A percentile compares a stretch with the other conserved stretches of the same genome.
These are phyloP conservation scores for Hypsizygus ulmarius DNA, from an alignment of 1,284 basidiomycete genomes.

Conservation along the genomic window DNA sequence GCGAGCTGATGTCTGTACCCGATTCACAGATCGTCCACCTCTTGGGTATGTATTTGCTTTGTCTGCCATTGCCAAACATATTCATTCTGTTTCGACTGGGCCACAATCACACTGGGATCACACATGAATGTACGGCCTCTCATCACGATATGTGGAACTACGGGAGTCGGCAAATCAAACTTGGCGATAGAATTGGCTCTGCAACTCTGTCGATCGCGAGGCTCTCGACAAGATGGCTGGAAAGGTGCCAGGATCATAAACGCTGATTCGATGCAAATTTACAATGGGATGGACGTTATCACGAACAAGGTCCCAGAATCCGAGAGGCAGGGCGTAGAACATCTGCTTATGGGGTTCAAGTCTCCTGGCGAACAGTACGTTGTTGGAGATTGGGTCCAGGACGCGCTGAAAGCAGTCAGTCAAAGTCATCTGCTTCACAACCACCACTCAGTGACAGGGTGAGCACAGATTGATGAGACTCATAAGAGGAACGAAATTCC, in stretches of 20 bases:
- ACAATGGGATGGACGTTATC: slow-evolving; percentile 90
- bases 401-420: slow-evolving; percentile 69
- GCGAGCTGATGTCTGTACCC: too few relatives aligned
- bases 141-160: slow-evolving; percentile 90
- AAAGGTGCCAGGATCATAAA: slow-evolving; percentile 80
- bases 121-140: slow-evolving; percentile 48
- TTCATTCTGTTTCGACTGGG: background rate
- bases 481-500: slow-evolving; percentile 66
- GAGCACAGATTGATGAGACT: slow-evolving; percentile 65
- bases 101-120: background rate
- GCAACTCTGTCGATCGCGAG: slow-evolving; percentile 43
- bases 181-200: slow-evolving; percentile 87
- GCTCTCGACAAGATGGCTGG: slow-evolving; percentile 40
- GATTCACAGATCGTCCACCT: too few relatives aligned
- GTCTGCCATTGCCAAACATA: background rate
- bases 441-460: slow-evolving; percentile 9
- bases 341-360: slow-evolving; percentile 89
- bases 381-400: slow-evolving; percentile 82
- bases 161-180: slow-evolving; percentile 95
- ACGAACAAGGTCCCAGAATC: slow-evolving; percentile 88
- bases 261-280: slow-evolving; percentile 98
- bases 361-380: slow-evolving; percentile 84
- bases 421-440: background rate
- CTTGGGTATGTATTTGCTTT: background rate
- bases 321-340: slow-evolving; percentile 82